Base-by-base conservation (phyloP, 257 asterid species). In the Scutellaria minor region DNA sequence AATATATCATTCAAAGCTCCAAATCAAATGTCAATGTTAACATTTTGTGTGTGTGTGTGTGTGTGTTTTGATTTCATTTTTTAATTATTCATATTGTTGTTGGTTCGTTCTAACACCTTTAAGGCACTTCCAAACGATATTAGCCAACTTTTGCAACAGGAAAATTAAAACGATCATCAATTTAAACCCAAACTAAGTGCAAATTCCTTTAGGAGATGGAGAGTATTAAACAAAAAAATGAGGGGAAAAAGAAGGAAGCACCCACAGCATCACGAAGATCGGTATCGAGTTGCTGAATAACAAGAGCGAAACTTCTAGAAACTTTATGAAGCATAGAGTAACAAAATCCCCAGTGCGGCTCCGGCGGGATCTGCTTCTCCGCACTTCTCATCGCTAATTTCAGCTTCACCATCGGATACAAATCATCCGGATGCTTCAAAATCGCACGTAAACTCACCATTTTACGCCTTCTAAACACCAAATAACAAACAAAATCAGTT, bases 231-330 rank as follows among this genome's bases (percentile, higher is more conserved):
- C 71, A 6, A 14, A 62, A 40, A 68, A 74, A 3, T 6, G 27
- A 7, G 5, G 12, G 53, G 18, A 48, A 59, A 20, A 22, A 51
- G 0, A 40, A 13, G 0, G 6, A 8, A 41, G 6, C 35, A 80
- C 94, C 71, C 81, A 94, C 98, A 31, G 98, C 96, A 80, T 94
- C 95, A 46, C 98, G 96, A 60, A 94, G 97, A 83, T 94, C 96
- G 61, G 88, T 79, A 44, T 88, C 96, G 74, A 94, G 96, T 85
- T 94, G 97, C 83, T 89, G 97, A 81, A 94, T 88, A 51, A 94
- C 96, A 75, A 91, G 85, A 70, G 86, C 89, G 75, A 88, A 94
- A 65, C 97, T 91, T 71, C 97, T 86, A 22, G 98, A 93, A 70
- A 93, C 98, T 82, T 89, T 93, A 22, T 81, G 95, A 64, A 93